A percentile compares a stretch with the other conserved stretches of the same genome.
Evolutionary conservation across 805 yeast genomes (phyloP).

Genomic region (Torulaspora franciscae): DNA sequence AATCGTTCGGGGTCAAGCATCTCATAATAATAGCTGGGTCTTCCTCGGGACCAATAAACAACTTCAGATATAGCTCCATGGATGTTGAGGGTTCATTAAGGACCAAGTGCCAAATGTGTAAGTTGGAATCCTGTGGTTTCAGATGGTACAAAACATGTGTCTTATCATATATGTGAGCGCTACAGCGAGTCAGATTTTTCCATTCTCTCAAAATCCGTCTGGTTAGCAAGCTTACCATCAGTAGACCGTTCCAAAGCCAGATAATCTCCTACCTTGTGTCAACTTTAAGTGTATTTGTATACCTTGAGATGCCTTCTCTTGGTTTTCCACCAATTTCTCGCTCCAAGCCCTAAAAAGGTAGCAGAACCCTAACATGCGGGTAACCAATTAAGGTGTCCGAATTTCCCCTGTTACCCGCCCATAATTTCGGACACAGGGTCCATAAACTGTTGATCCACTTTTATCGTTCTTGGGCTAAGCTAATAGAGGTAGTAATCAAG

Average conservation of each 20-base stretch:
- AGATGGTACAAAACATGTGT: slow-evolving; percentile 17
- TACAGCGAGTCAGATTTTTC: slow-evolving; percentile 24
- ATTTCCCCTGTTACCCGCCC: not conserved
- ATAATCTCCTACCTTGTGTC: not conserved
- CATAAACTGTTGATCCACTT: not conserved
- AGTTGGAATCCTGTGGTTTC: slow-evolving; percentile 34
- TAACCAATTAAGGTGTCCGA: not conserved
- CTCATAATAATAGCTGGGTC: slow-evolving; percentile 22
- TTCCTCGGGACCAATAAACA: slow-evolving; percentile 23
- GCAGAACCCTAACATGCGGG: not conserved
- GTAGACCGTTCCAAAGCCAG: not conserved
- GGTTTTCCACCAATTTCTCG: slow-evolving; percentile 1
- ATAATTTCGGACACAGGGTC: slow-evolving; percentile 1
- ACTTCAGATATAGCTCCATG: slow-evolving; percentile 24
- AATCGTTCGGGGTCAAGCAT: slow-evolving; percentile 30
- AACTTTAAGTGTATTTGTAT: not conserved
- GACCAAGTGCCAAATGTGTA: slow-evolving; percentile 34
- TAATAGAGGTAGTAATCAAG: not conserved
- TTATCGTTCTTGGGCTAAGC: not conserved
- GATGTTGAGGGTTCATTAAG: slow-evolving; percentile 17
- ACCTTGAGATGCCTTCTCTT: not conserved
- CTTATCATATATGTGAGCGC: slow-evolving; percentile 6
- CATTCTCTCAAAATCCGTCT: slow-evolving; percentile 33
- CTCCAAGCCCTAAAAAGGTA: not conserved
- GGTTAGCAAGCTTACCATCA: slow-evolving; percentile 18